A percentile compares a stretch with the other conserved stretches of the same genome.
These are phyloP conservation scores for Stentor coeruleus DNA, from an alignment of 73 alveolate genomes.

Conservation along the genomic window DNA sequence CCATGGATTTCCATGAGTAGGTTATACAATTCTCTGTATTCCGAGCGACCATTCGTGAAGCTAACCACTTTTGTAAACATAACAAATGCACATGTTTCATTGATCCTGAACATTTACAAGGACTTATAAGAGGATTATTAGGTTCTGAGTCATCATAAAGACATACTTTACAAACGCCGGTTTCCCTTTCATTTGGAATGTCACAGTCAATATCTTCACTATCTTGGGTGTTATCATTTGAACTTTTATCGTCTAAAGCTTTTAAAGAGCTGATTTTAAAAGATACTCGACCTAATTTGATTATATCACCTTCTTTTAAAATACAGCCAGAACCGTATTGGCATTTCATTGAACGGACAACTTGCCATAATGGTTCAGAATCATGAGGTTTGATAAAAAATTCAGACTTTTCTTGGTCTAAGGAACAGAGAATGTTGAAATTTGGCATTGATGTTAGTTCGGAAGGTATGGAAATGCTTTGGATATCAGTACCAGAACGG, in stretches of 20 bases:
- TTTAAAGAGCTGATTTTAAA: neutral
- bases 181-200: neutral
- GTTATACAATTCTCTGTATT: neutral
- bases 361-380: neutral
- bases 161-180: conserved; percentile 35
- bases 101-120: conserved; percentile 51
- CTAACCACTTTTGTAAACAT: conserved; percentile 46
- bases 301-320: conserved; percentile 19
- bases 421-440: neutral
- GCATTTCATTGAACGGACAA: neutral
- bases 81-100: conserved; percentile 40
- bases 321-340: neutral
- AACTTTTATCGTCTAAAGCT: neutral
- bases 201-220: conserved; percentile 11
- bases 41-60: neutral
- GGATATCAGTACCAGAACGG: neutral
- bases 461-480: neutral
- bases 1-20: neutral
- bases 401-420: neutral
- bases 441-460: neutral
- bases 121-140: conserved; percentile 47
- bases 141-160: conserved; percentile 24
- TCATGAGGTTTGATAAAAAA: neutral
- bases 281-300: conserved; percentile 1
- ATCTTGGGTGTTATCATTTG: neutral